Base-by-base conservation (phyloP, 2,329 filamentous ascomycete genomes). In the Xylaria multiplex region DNA sequence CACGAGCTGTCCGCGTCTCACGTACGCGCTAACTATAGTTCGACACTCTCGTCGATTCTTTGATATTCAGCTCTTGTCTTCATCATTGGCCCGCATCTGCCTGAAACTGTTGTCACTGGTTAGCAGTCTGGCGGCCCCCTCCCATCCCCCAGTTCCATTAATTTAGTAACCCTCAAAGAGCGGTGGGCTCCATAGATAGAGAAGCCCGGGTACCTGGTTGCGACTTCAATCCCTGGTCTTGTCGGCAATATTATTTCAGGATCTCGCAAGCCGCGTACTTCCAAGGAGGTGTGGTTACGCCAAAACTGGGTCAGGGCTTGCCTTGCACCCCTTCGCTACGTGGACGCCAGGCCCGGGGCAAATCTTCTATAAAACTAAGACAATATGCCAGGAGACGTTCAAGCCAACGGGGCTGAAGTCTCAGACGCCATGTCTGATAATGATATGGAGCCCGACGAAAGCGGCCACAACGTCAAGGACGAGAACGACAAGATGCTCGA, bases 401-500 rank as follows among this genome's bases (percentile, higher is more conserved):
- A 85, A 65, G 79, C 83, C 73, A 82, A 81, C 77, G 81, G 82
- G 74, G 80, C 81, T 77, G 85, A 87, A 72, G 81, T 85, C 78
- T 87, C 85, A 77, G 85, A 86, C 81, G 81, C 79, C 71, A 81
- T 85, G 82, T 88, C 86, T 77, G 86, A 88, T 74, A 86, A 85
- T 78, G 85, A 86, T 69, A 82, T 86, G 80, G 85, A 87, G 71
- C 82, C 83, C 77, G 81, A 84, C 65, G 67, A 70, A 62, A 59
- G 55, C 76, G 81, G 82, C 61, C 61, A 78, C 61, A 75, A 75
- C 63, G 73, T 77, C 62, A 84, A 82, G 73, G 79, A 82, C 77
- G 77, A 77, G 73, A 81, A 85, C 79, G 83, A 85, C 70, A 87
- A 81, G 71, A 86, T 86, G 84, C 76, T 81, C 69, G 83, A 83